Evolutionary conservation across 2,329 filamentous ascomycete genomes (phyloP).

Genomic region (Alternaria solani): DNA sequence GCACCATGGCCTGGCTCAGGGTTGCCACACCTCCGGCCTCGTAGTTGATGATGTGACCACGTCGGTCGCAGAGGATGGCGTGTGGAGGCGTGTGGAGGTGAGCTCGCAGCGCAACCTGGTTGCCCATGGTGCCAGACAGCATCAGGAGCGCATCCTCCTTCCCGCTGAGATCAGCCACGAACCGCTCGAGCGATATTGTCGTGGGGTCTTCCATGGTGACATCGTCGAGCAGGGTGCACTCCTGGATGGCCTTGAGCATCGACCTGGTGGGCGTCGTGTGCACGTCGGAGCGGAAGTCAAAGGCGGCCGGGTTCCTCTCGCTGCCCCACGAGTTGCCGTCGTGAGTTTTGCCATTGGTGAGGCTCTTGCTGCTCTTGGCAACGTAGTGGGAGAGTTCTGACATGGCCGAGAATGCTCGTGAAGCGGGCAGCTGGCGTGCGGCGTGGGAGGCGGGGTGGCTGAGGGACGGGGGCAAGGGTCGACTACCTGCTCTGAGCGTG

Average conservation of each 20-base stretch:
- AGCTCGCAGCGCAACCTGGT: conserved; percentile 82
- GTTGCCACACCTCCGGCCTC: conserved; percentile 74
- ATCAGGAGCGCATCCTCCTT: conserved; percentile 83
- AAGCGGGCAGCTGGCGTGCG: conserved; percentile 25
- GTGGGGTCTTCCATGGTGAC: conserved; percentile 82
- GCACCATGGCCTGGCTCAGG: conserved; percentile 74
- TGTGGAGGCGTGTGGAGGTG: conserved; percentile 83
- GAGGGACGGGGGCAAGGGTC: conserved; percentile 5
- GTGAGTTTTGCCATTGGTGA: conserved; percentile 21
- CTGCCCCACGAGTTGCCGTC: conserved; percentile 48
- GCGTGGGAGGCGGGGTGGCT: conserved; percentile 18
- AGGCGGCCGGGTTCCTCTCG: conserved; percentile 61
- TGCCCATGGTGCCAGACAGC: conserved; percentile 92
- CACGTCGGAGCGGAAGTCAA: conserved; percentile 62
- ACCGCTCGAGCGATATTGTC: conserved; percentile 77
- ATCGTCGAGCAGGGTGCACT: conserved; percentile 81
- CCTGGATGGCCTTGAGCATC: conserved; percentile 82
- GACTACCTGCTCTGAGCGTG: conserved; percentile 13
- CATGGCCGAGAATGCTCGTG: conserved; percentile 33
- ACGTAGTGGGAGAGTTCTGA: conserved; percentile 43
- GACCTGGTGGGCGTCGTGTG: conserved; percentile 57
- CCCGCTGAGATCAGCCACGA: conserved; percentile 75
- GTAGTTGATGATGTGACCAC: conserved; percentile 78
- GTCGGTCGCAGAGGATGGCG: conserved; percentile 78
- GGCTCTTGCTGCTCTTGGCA: conserved; percentile 36